Evolutionary conservation across 441 rosid genomes (phyloP), one percentile per base, ranked within the genome.

Genomic region (Gossypium armourianum): DNA sequence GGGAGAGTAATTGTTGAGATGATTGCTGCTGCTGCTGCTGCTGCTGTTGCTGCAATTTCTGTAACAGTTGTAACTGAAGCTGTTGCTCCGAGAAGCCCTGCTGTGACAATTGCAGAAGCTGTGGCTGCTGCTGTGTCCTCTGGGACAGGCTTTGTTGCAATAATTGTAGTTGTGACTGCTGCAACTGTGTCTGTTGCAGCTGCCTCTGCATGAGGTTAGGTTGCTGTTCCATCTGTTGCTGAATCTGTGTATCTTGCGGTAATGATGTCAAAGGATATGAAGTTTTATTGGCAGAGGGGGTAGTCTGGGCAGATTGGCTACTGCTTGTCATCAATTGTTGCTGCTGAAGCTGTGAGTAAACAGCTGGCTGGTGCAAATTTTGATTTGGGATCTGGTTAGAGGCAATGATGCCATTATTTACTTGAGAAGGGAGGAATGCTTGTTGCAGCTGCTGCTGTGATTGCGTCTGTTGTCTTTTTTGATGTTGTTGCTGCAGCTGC

Each of bases 41-140:
- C 52, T 86, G 88, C 65, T 83, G 82, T 58, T 86, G 90, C 82
- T 88, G 98, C 74, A 88, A 57, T 74, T 86, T 88, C 80, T 91
- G 98, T 8, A 90, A 82, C 76, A 90, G 76, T 72, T 94, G 98
- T 68, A 87, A 72, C 6, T 91, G 97, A 80, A 85, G 78, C 75
- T 93, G 94, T 50, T 93, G 92, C 54, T 91, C 96, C 4, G 92
- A 77, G 77, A 85, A 83, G 68, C 83, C 75, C 59, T 81, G 70
- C 56, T 40, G 90, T 17, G 90, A 62, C 59, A 86, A 62, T 62
- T 86, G 96, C 74, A 81, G 91, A 68, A 83, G 69, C 63, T 83
- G 94, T 0, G 83, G 76, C 67, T 84, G 93, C 28, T 78, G 79
- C 76, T 81, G 92, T 40, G 83, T 43, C 78, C 86, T 86, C 76